Conservation (phyloP, 192 early-diverging fungal genomes). For the Martensiomyces pterosporus region DNA sequence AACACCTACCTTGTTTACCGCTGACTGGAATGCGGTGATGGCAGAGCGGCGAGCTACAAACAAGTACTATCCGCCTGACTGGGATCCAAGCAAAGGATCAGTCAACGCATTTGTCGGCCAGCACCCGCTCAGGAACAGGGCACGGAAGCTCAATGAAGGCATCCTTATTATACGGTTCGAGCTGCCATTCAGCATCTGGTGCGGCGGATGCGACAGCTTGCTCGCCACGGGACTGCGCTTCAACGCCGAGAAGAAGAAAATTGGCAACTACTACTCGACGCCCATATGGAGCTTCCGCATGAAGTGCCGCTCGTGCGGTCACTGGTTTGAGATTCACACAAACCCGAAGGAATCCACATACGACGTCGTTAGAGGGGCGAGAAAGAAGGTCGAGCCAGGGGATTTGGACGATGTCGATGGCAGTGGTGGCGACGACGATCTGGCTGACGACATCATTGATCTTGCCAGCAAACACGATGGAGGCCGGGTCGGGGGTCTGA, state of each 20-base stretch:
- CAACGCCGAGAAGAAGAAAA: conserved; percentile 93
- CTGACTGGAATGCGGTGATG: conserved; percentile 4
- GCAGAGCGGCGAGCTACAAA: conserved; percentile 45
- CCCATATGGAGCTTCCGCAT: conserved; percentile 87
- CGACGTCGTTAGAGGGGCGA: conserved; percentile 57
- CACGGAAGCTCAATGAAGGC: conserved; percentile 84
- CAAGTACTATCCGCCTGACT: conserved; percentile 86
- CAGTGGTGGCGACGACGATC: no score
- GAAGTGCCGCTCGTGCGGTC: conserved; percentile 86
- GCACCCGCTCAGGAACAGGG: conserved; percentile 83
- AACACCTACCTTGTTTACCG: no score
- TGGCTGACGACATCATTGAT: conserved; percentile 61
- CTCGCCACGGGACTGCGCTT: conserved; percentile 88
- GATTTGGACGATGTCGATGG: conserved; percentile 58
- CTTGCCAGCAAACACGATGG: conserved; percentile 43
- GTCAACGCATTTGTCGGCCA: conserved; percentile 84
- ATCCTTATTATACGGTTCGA: conserved; percentile 86
- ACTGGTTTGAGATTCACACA: conserved; percentile 90
- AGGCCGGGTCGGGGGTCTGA: conserved; percentile 58
- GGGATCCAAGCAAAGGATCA: conserved; percentile 78
- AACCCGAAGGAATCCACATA: conserved; percentile 72
- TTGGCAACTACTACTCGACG: conserved; percentile 82
- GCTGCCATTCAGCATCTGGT: conserved; percentile 89
- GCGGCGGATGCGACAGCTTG: conserved; percentile 76
- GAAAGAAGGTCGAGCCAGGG: conserved; percentile 72